These are phyloP conservation scores for Pyricularia pennisetigena DNA, from an alignment of 2,329 filamentous ascomycete species.

Conservation along the genomic window DNA sequence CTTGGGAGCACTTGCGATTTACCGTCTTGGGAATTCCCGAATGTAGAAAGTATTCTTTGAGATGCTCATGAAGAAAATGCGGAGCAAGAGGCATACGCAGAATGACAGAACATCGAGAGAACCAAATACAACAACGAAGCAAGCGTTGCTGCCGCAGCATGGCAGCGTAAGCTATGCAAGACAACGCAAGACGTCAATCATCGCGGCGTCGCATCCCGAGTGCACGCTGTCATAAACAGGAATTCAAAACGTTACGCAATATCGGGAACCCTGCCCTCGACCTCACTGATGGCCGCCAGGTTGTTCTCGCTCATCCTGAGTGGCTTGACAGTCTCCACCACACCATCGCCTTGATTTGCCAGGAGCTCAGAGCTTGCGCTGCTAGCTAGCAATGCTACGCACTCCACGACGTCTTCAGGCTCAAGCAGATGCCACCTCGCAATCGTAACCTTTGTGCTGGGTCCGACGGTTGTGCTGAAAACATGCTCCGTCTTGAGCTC, in stretches of 20 bases:
- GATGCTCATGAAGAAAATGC: neutral
- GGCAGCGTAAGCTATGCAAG: neutral
- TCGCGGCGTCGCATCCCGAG: neutral
- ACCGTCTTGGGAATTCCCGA: neutral
- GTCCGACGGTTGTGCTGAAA: conserved; percentile 86
- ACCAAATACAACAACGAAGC: neutral
- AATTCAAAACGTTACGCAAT: neutral
- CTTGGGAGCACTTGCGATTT: neutral
- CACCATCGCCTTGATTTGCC: conserved; percentile 20
- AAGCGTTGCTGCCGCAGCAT: neutral
- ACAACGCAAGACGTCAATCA: neutral
- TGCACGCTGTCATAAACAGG: neutral
- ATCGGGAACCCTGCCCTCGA: conserved; percentile 41
- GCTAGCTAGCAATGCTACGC: conserved; percentile 44
- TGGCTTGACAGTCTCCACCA: conserved; percentile 12
- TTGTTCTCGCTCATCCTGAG: conserved; percentile 40
- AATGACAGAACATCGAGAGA: neutral
- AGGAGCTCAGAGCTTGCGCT: conserved; percentile 20
- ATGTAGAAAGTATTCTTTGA: neutral
- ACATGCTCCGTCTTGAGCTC: conserved; percentile 55
- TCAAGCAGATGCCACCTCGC: conserved; percentile 87
- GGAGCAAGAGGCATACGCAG: neutral
- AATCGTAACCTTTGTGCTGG: conserved; percentile 83
- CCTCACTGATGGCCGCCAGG: conserved; percentile 40
- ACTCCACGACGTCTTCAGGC: conserved; percentile 76